These are phyloP conservation scores for Ehretia macrophylla DNA, from an alignment of 257 asterid species.

Conservation along the genomic window DNA sequence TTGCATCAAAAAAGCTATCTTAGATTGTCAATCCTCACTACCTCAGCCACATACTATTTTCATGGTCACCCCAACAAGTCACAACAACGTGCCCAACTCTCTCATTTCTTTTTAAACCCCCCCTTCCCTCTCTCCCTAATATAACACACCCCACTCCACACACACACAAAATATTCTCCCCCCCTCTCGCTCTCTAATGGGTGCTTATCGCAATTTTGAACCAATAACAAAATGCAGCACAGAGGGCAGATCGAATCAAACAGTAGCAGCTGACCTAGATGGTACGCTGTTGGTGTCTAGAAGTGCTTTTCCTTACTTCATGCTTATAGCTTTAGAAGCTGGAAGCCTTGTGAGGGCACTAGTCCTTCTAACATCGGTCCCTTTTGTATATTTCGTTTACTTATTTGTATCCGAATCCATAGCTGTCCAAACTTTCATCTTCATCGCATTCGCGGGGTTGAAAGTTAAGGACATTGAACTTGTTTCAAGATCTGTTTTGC, in stretches of 20 bases:
- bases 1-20: not conserved
- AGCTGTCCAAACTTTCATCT: slow-evolving; percentile 48
- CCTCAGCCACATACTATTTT: slow-evolving; percentile 39
- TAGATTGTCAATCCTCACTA: not conserved
- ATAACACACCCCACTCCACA: not conserved
- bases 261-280: slow-evolving; percentile 81
- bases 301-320: slow-evolving; percentile 69
- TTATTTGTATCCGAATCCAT: slow-evolving; percentile 54
- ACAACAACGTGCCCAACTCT: slow-evolving; percentile 15
- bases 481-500: slow-evolving; percentile 75
- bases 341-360: slow-evolving; percentile 70
- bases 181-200: slow-evolving; percentile 33
- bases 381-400: slow-evolving; percentile 48
- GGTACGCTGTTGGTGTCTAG: slow-evolving; percentile 63
- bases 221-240: slow-evolving; percentile 49
- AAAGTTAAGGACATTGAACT: slow-evolving; percentile 68
- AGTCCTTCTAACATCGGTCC: slow-evolving; percentile 45
- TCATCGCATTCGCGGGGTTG: slow-evolving; percentile 61
- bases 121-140: slow-evolving; percentile 13
- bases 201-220: slow-evolving; percentile 38
- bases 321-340: slow-evolving; percentile 85
- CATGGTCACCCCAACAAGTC: slow-evolving; percentile 29
- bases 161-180: not conserved
- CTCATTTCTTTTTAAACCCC: slow-evolving; percentile 58
- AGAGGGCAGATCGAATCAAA: slow-evolving; percentile 51